phyloP scores from a whole-genome alignment of 768 basidiomycete species.

The Pleurotus giganteus region DNA sequence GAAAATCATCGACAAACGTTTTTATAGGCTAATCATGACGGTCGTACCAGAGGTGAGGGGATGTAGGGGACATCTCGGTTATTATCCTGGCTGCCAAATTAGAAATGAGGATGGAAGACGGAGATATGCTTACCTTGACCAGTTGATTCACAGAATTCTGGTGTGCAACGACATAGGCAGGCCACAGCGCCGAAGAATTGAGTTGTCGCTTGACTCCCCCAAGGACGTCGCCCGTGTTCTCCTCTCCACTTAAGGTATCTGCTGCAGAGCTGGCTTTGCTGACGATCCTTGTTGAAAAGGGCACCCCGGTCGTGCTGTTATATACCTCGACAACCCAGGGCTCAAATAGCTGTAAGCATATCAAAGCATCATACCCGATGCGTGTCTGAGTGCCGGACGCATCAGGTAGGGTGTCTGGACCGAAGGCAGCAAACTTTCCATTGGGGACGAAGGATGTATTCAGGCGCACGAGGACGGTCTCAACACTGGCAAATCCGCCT shows the following conservation, averaged over 20 bases:
- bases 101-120: not conserved
- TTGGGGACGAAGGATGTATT: conserved; percentile 20
- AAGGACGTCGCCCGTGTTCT: conserved; percentile 18
- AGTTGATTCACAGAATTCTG: conserved; percentile 37
- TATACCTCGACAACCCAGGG: conserved; percentile 15
- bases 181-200: conserved; percentile 25
- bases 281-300: conserved; percentile 28
- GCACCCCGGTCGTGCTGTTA: conserved; percentile 25
- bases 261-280: conserved; percentile 25
- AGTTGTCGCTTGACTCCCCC: conserved; percentile 22
- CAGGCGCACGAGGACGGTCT: conserved; percentile 18
- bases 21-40: not conserved
- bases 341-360: conserved; percentile 15
- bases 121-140: conserved; percentile 24
- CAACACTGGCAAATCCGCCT: conserved; percentile 18
- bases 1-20: not conserved
- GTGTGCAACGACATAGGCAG: conserved; percentile 30
- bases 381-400: conserved; percentile 1
- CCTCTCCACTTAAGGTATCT: conserved; percentile 21
- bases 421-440: conserved; percentile 16
- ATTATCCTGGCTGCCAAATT: conserved; percentile 29
- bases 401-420: conserved; percentile 8
- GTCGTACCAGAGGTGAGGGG: conserved; percentile 37
- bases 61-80: conserved; percentile 36
- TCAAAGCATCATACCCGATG: conserved; percentile 15